phyloP scores from a whole-genome alignment of 768 basidiomycete genomes.

The Suillus discolor region DNA sequence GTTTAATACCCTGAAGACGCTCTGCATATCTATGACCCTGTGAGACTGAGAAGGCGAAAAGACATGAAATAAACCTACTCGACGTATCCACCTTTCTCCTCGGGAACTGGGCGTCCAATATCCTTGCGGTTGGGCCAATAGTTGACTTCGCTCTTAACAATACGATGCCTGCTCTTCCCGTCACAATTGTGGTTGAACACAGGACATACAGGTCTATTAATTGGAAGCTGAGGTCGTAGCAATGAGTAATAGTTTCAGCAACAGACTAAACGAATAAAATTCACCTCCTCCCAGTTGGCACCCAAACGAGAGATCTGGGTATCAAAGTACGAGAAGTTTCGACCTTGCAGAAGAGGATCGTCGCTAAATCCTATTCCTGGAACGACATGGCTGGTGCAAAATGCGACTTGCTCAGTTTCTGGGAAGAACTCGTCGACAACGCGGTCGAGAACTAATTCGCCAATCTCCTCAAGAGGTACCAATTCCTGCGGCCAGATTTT shows the following conservation, averaged over 20 bases:
- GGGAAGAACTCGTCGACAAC: slow-evolving; percentile 78
- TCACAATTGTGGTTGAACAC: slow-evolving; percentile 71
- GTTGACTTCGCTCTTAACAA: slow-evolving; percentile 61
- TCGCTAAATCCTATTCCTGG: slow-evolving; percentile 73
- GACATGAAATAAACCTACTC: slow-evolving; percentile 42
- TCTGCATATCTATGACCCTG: slow-evolving; percentile 43
- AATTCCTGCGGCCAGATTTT: slow-evolving; percentile 86
- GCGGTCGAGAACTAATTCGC: slow-evolving; percentile 68
- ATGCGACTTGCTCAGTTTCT: slow-evolving; percentile 88
- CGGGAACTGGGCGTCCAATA: slow-evolving; percentile 48
- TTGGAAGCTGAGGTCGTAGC: slow-evolving; percentile 58
- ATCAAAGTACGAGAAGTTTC: slow-evolving; percentile 88
- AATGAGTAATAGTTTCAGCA: neutral
- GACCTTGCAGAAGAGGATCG: slow-evolving; percentile 80
- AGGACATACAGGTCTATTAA: slow-evolving; percentile 80
- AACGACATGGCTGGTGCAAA: slow-evolving; percentile 68
- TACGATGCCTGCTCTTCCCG: slow-evolving; percentile 57
- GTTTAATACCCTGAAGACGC: slow-evolving; percentile 54
- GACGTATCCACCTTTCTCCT: slow-evolving; percentile 55
- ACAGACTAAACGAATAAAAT: slow-evolving; percentile 9
- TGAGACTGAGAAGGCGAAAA: slow-evolving; percentile 18
- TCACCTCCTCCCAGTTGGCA: slow-evolving; percentile 72
- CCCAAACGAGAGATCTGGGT: slow-evolving; percentile 83
- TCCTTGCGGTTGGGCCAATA: slow-evolving; percentile 83
- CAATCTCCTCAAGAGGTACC: slow-evolving; percentile 76